Base-by-base conservation (phyloP, 164 flowering plant genomes). In the Dillenia turbinata region DNA sequence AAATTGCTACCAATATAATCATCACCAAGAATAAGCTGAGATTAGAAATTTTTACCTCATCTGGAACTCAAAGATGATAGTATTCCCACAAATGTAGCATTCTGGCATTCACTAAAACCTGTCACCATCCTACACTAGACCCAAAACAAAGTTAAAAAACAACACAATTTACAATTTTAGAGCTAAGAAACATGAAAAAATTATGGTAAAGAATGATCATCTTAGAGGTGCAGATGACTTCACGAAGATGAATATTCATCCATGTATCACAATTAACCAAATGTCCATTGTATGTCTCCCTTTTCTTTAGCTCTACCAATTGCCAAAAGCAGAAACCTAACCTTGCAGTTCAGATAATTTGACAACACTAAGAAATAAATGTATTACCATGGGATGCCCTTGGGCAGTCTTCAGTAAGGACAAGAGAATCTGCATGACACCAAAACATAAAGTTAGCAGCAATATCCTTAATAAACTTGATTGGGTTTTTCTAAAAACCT, bases 101-200 rank as follows among this genome's bases (percentile, higher is more conserved):
- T 94, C 99, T 48, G 96, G 96, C 97, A 89, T 94, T 43, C 99
- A 66, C 99, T 96, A 94, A 81, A 94, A 91, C 68, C 96, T 75
- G 65, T 92, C 98, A 70, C 98, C 98, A 75, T 92, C 98, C 96
- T 92, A 49, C 74, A 77, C 14, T 47, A 71, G 47, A 26, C 2
- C 24, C 46, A 73, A 51, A 1, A 33, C 54, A 11, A 19, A 50
- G 16, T 14, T 40, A 16, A n/a, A 52, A 5, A 48, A 56, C 9
- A 56, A 17, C 8, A 10, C 16, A 26, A 40, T 12, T 13, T 40
- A 3, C 9, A 26, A 44, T 49, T 47, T 22, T 5, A 26, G 33
- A 26, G 33, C 33, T 5, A 26, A 2, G 33, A 2, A 49, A 24
- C 17, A 45, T 19, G 10, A 65, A 40, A 44, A 12, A 48, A 26